A percentile compares a stretch with the other conserved stretches of the same genome.
These are phyloP conservation scores for Solanum chacoense DNA, from an alignment of 305 asterid species.

Conservation along the genomic window DNA sequence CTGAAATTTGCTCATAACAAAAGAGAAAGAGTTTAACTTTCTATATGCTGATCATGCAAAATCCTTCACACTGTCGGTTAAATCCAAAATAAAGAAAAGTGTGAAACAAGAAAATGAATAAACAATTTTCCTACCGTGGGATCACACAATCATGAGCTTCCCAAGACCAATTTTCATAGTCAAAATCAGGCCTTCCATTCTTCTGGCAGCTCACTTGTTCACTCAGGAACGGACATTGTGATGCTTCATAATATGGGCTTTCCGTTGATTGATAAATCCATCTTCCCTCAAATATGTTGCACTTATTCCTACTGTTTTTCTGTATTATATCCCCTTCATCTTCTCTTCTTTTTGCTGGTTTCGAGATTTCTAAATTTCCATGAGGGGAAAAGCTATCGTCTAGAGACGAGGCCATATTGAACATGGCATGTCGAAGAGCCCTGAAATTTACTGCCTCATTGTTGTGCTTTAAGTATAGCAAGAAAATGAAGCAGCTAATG, in stretches of 20 bases:
- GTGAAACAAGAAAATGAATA: not conserved
- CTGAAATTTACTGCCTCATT: not conserved
- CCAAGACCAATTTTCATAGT: conserved; percentile 18
- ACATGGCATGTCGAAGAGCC: not conserved
- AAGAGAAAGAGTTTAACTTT: not conserved
- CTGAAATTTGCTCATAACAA: not conserved
- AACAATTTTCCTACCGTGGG: conserved; percentile 8
- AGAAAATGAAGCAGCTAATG: conserved; percentile 1
- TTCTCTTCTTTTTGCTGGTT: not conserved
- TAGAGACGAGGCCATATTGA: not conserved
- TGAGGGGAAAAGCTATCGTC: not conserved
- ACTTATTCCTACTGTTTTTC: not conserved
- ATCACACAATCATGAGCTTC: conserved; percentile 12
- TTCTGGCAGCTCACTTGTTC: conserved; percentile 15
- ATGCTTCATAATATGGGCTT: conserved; percentile 1
- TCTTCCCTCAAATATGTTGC: conserved; percentile 11
- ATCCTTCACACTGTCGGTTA: not conserved
- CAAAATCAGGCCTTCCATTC: conserved; percentile 15
- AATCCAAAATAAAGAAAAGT: not conserved
- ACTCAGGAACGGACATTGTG: conserved; percentile 13
- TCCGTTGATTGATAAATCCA: conserved; percentile 10
- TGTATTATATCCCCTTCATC: not conserved
- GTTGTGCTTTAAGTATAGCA: not conserved
- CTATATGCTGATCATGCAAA: not conserved
- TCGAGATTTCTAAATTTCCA: not conserved